These are phyloP conservation scores for Arthrobotrys pseudoclavata DNA, from an alignment of 2,329 filamentous ascomycete species.

Conservation along the genomic window DNA sequence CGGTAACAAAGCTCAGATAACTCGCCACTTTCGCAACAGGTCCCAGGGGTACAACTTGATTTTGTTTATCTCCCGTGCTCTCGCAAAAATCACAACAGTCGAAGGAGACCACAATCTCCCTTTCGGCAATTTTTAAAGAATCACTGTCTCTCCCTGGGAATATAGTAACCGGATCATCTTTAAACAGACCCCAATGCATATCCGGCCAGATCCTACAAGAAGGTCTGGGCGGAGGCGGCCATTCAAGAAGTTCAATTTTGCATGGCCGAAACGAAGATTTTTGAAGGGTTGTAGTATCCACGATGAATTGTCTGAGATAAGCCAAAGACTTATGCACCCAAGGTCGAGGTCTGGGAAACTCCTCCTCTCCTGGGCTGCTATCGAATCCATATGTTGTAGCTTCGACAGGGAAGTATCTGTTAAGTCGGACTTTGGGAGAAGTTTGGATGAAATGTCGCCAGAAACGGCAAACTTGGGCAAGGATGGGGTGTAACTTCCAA, in stretches of 20 bases:
- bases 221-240: not conserved
- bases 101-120: slow-evolving; percentile 36
- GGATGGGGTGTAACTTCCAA: slow-evolving; percentile 27
- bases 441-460: slow-evolving; percentile 43
- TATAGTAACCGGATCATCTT: slow-evolving; percentile 38
- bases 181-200: slow-evolving; percentile 34
- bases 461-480: slow-evolving; percentile 42
- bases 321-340: slow-evolving; percentile 33
- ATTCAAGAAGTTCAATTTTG: slow-evolving; percentile 20
- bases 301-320: slow-evolving; percentile 37
- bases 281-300: not conserved
- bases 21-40: slow-evolving; percentile 6
- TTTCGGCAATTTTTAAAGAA: slow-evolving; percentile 14
- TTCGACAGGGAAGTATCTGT: slow-evolving; percentile 49
- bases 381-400: slow-evolving; percentile 29
- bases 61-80: not conserved
- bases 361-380: slow-evolving; percentile 27
- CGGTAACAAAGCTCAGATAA: slow-evolving; percentile 24
- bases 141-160: slow-evolving; percentile 11
- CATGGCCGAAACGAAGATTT: not conserved
- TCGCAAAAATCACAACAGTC: slow-evolving; percentile 24
- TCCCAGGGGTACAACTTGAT: slow-evolving; percentile 7
- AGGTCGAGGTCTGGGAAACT: slow-evolving; percentile 32
- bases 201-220: slow-evolving; percentile 37
- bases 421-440: slow-evolving; percentile 8